Conservation (phyloP, 345 rosid genomes). For the Nephelium lappaceum region DNA sequence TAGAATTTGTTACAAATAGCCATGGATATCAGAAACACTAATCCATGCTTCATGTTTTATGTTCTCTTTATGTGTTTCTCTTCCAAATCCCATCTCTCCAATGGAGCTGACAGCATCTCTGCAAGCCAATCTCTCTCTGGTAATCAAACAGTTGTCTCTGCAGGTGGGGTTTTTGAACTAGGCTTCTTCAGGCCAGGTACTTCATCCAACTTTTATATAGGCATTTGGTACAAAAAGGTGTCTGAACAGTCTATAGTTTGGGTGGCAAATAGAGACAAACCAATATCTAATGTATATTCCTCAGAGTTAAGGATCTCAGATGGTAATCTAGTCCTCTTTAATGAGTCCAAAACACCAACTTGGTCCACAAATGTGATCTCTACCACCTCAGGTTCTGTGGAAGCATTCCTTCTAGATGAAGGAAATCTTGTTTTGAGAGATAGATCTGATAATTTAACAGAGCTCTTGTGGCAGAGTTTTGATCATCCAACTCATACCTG, state of each 20-base stretch:
- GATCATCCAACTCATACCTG: constrained; percentile 67
- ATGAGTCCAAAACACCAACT: constrained; percentile 45
- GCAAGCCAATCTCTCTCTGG: constrained; percentile 58
- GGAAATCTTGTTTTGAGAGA: constrained; percentile 68
- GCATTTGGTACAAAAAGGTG: constrained; percentile 61
- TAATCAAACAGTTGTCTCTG: constrained; percentile 53
- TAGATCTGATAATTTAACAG: constrained; percentile 26
- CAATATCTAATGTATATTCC: constrained; percentile 43
- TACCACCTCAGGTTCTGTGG: constrained; percentile 24
- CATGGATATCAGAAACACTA: constrained; percentile 15
- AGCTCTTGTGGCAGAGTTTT: constrained; percentile 66
- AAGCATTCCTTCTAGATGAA: constrained; percentile 53
- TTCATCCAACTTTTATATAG: constrained; percentile 64
- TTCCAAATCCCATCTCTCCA: constrained; percentile 31
- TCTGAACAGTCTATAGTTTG: constrained; percentile 40
- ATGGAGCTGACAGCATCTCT: constrained; percentile 57
- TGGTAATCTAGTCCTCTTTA: constrained; percentile 62
- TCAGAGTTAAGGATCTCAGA: constrained; percentile 52
- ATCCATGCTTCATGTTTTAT: constrained; percentile 23
- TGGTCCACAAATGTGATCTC: constrained; percentile 72
- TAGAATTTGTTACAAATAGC: not conserved
- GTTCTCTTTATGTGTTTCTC: constrained; percentile 35
- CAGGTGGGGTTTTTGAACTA: constrained; percentile 40
- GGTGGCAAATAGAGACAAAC: constrained; percentile 75
- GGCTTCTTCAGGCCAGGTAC: constrained; percentile 65